These are phyloP conservation scores for Sporothrix mexicana DNA, from an alignment of 2,329 filamentous ascomycete species.

Conservation along the genomic window DNA sequence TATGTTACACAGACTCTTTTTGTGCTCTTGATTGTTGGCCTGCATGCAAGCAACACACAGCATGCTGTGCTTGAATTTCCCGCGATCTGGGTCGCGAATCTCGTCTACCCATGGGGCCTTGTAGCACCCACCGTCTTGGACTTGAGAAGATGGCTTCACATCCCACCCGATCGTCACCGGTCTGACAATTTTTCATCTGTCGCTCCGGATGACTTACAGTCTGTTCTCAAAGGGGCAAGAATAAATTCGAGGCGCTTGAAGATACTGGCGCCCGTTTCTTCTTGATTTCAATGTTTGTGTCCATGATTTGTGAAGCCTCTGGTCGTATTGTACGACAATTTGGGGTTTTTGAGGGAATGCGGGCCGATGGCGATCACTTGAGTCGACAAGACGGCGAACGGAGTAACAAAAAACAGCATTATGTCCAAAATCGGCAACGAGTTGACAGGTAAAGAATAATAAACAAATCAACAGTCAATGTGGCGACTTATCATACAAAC, in stretches of 20 bases:
- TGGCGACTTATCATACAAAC: not conserved
- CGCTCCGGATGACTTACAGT: not conserved
- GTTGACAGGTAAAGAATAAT: not conserved
- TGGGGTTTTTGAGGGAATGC: not conserved
- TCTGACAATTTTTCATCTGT: not conserved
- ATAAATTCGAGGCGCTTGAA: not conserved
- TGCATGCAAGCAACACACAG: not conserved
- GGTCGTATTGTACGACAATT: not conserved
- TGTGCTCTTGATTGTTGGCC: not conserved
- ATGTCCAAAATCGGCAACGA: not conserved
- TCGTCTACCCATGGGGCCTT: constrained; percentile 26
- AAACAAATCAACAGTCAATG: not conserved
- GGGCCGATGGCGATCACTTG: not conserved
- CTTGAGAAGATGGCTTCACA: constrained; percentile 4
- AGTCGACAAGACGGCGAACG: not conserved
- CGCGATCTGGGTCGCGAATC: constrained; percentile 30
- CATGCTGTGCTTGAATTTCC: not conserved
- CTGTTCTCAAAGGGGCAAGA: not conserved
- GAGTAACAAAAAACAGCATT: not conserved
- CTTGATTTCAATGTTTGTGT: not conserved
- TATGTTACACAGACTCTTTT: not conserved
- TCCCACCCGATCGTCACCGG: not conserved
- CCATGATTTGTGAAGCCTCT: not conserved
- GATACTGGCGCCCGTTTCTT: not conserved
- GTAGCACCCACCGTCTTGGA: not conserved